These are phyloP conservation scores for Carex arenaria DNA, from an alignment of 202 grass and related monocot genomes.

Conservation along the genomic window DNA sequence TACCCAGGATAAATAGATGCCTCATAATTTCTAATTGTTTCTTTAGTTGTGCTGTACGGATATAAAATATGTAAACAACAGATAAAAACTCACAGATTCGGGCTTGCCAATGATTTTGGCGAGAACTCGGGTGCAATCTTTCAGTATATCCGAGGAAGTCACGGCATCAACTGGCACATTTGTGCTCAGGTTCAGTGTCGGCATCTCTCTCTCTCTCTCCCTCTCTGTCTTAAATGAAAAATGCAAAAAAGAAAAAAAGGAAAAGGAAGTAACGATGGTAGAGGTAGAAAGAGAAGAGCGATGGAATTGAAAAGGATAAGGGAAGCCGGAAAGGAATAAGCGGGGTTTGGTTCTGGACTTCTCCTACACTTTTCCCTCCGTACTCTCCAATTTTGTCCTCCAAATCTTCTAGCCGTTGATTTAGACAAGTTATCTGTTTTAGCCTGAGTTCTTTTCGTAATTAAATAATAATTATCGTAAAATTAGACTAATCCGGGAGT, in stretches of 20 bases:
- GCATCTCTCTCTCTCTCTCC: conserved; percentile 39
- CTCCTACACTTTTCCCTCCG: background rate
- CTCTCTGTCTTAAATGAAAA: background rate
- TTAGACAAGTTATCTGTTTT: background rate
- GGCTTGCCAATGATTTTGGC: conserved; percentile 94
- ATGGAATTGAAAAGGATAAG: conserved; percentile 2
- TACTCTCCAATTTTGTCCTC: background rate
- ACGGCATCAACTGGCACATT: conserved; percentile 92
- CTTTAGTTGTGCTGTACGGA: background rate
- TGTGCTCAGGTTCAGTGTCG: conserved; percentile 68
- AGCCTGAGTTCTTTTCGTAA: background rate
- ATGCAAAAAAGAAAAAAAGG: background rate
- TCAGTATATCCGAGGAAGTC: conserved; percentile 73
- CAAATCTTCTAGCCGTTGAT: background rate
- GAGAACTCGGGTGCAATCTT: conserved; percentile 63
- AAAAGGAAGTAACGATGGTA: background rate
- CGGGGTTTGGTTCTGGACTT: background rate
- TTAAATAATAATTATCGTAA: too few species aligned
- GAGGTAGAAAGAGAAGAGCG: background rate
- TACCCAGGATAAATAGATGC: background rate
- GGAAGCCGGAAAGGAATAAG: background rate
- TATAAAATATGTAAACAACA: conserved; percentile 29
- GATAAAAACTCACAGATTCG: conserved; percentile 50
- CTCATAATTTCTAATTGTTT: background rate
- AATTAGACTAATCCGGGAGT: too few species aligned